phyloP scores from a whole-genome alignment of 495 filamentous ascomycete species.

The Penicillium paradoxum region DNA sequence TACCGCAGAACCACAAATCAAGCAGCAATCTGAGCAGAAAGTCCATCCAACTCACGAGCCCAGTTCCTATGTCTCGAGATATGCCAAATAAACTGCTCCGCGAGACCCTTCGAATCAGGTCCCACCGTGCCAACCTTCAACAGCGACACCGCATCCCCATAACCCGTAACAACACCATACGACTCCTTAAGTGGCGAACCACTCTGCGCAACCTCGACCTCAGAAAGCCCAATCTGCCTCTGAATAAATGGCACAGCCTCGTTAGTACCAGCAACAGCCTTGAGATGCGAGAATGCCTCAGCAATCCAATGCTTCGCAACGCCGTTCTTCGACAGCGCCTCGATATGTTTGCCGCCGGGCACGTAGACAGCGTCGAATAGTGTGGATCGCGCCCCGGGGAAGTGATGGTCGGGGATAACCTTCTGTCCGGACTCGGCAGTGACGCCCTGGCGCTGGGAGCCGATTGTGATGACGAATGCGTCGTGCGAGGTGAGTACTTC shows the following conservation, averaged over 20 bases:
- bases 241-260: conserved; percentile 64
- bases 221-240: conserved; percentile 45
- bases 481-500: conserved; percentile 54
- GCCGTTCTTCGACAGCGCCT: conserved; percentile 62
- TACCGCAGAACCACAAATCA: conserved; percentile 8
- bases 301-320: conserved; percentile 78
- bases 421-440: conserved; percentile 49
- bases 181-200: conserved; percentile 54
- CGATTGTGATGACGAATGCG: conserved; percentile 71
- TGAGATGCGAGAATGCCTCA: conserved; percentile 76
- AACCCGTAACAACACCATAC: conserved; percentile 37
- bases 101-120: conserved; percentile 54
- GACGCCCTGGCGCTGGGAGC: conserved; percentile 50
- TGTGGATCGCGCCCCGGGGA: conserved; percentile 77
- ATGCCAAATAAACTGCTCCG: conserved; percentile 60
- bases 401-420: conserved; percentile 70
- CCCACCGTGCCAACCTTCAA: conserved; percentile 22
- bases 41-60: conserved; percentile 65
- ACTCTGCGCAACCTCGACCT: conserved; percentile 49
- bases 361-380: conserved; percentile 83
- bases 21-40: conserved; percentile 40
- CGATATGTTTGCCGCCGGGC: conserved; percentile 64
- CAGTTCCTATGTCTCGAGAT: conserved; percentile 68
- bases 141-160: conserved; percentile 39
- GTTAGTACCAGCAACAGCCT: conserved; percentile 70